phyloP scores from a whole-genome alignment of 352 stramenopile species.

The Phytophthora melonis region DNA sequence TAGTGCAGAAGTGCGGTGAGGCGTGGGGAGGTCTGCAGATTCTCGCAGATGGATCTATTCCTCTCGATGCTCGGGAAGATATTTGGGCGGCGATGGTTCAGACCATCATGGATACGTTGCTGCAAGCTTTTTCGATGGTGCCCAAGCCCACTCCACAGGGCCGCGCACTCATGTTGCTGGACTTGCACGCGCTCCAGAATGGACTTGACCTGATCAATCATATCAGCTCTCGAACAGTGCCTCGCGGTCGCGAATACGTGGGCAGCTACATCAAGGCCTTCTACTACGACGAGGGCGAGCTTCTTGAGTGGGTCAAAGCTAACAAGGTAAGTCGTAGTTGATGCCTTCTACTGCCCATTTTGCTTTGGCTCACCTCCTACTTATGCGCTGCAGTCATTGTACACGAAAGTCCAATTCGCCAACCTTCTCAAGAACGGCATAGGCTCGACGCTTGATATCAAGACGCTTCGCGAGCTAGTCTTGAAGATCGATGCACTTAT shows the following conservation, averaged over 20 bases:
- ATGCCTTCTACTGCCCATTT: not conserved
- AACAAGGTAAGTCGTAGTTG: slow-evolving; percentile 62
- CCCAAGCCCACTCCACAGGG: slow-evolving; percentile 94
- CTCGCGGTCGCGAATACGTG: slow-evolving; percentile 71
- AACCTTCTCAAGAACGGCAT: slow-evolving; percentile 79
- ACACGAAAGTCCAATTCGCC: slow-evolving; percentile 67
- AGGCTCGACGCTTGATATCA: slow-evolving; percentile 59
- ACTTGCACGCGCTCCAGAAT: slow-evolving; percentile 92
- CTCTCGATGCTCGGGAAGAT: slow-evolving; percentile 71
- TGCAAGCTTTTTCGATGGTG: slow-evolving; percentile 93
- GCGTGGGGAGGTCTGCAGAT: slow-evolving; percentile 80
- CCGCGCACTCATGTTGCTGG: slow-evolving; percentile 97
- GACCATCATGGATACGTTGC: slow-evolving; percentile 88
- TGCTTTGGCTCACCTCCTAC: not conserved
- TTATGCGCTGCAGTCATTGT: slow-evolving; percentile 46
- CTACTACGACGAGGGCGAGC: slow-evolving; percentile 86
- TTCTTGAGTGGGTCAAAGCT: slow-evolving; percentile 83
- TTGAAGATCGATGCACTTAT: slow-evolving; percentile 71
- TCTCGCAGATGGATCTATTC: slow-evolving; percentile 69
- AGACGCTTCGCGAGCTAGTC: slow-evolving; percentile 67
- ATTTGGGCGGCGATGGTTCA: slow-evolving; percentile 89
- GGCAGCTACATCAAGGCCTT: slow-evolving; percentile 92
- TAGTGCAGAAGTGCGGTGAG: slow-evolving; percentile 86
- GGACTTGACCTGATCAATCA: slow-evolving; percentile 87
- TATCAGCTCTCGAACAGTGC: slow-evolving; percentile 57